Evolutionary conservation across 345 rosid genomes (phyloP).

Genomic region (Sapria himalayana): DNA sequence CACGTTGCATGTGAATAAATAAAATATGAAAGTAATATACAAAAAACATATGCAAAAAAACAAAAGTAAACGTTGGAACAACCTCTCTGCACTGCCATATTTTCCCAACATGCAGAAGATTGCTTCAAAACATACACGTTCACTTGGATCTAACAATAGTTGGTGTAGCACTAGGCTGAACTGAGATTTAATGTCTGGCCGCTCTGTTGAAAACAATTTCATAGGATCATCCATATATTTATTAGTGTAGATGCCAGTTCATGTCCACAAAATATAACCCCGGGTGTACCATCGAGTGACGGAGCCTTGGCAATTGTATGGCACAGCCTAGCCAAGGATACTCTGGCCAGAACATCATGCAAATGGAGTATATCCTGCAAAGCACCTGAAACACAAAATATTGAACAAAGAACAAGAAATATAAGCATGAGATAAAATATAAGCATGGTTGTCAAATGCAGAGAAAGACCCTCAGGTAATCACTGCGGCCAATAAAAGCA

Average conservation of each 20-base stretch:
- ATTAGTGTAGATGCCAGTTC: constrained; percentile 3
- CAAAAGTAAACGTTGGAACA: no score
- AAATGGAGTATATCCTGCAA: constrained; percentile 97
- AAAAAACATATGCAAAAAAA: constrained; percentile 11
- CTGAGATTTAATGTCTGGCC: constrained; percentile 87
- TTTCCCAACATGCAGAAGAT: constrained; percentile 80
- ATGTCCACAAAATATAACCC: constrained; percentile 6
- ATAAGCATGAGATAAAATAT: neutral
- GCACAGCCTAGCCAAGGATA: constrained; percentile 82
- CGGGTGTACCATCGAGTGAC: constrained; percentile 73
- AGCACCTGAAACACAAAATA: constrained; percentile 47
- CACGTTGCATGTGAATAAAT: no score
- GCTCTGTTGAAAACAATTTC: constrained; percentile 29
- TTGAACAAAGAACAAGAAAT: constrained; percentile 5
- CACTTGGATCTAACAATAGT: constrained; percentile 93
- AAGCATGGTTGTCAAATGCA: no score
- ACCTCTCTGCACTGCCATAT: constrained; percentile 63
- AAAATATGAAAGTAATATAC: no score
- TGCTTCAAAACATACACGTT: constrained; percentile 97
- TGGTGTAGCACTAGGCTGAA: constrained; percentile 88
- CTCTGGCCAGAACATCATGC: constrained; percentile 98
- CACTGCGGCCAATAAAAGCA: constrained; percentile 1
- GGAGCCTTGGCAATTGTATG: constrained; percentile 80
- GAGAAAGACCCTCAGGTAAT: no score
- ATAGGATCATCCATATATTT: constrained; percentile 10